phyloP scores from a whole-genome alignment of 1,284 basidiomycete species.

The Ganoderma meredithae region DNA sequence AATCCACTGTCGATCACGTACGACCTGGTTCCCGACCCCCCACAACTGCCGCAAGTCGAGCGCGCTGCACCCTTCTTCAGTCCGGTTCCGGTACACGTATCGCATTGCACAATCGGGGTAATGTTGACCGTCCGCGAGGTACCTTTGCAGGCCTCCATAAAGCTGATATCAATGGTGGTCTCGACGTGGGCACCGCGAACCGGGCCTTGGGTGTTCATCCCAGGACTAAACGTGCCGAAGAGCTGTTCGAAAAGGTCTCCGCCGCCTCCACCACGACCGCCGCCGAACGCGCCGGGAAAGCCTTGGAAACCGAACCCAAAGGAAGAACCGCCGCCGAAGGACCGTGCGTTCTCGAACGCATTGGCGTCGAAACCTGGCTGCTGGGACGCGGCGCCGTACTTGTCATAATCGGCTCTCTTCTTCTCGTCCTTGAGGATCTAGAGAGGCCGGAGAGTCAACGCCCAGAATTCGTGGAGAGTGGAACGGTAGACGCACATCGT shows the following conservation, averaged over 20 bases:
- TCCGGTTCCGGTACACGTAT: constrained; percentile 87
- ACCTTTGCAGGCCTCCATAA: constrained; percentile 95
- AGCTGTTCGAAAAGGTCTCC: constrained; percentile 89
- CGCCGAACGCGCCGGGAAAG: constrained; percentile 75
- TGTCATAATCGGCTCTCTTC: constrained; percentile 93
- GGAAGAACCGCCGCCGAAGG: constrained; percentile 63
- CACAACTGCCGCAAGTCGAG: constrained; percentile 82
- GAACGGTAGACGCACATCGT: constrained; percentile 75
- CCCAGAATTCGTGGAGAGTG: constrained; percentile 20
- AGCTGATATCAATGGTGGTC: constrained; percentile 78
- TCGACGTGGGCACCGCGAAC: constrained; percentile 88
- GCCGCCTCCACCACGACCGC: constrained; percentile 54
- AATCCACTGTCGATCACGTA: constrained; percentile 96
- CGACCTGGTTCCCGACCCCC: constrained; percentile 88
- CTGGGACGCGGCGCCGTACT: constrained; percentile 94
- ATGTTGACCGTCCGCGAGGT: constrained; percentile 81
- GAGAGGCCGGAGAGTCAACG: constrained; percentile 17
- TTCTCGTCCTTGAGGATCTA: constrained; percentile 93
- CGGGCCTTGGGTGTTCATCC: constrained; percentile 53
- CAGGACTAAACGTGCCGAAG: constrained; percentile 68
- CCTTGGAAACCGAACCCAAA: constrained; percentile 72
- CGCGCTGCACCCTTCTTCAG: constrained; percentile 90
- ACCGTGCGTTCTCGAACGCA: constrained; percentile 61
- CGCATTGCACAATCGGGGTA: constrained; percentile 86
- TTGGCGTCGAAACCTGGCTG: constrained; percentile 94